Base-by-base conservation (phyloP, 352 stramenopile genomes). In the Pelagophyceae sp. region DNA sequence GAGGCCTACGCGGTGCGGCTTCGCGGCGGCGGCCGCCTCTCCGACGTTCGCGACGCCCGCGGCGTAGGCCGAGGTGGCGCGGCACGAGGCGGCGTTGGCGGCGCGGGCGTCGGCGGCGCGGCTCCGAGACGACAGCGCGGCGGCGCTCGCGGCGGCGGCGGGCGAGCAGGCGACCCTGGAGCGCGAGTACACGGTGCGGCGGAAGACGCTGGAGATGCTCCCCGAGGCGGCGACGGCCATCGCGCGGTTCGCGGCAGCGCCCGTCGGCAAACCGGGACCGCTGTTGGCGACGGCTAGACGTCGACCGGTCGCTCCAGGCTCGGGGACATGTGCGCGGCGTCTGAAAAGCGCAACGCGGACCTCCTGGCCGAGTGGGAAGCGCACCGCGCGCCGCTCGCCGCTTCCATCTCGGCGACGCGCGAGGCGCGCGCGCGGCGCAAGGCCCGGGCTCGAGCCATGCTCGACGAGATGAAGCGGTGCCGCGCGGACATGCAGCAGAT, bases 211-310 rank as follows among this genome's bases (percentile, higher is more conserved):
- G 15, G 54, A 63, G 15, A 63, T 63, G 54, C 54, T 63, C 2
- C 54, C 54, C 54, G 54, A 63, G 15, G 6, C 54, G 15, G 54
- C 6, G 54, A n/a, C 15, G 2, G 15, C 15, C 11, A 63, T 63
- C 54, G 45, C 25, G 83, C 92, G 70, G 65, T 90, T 20, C 75
- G 93, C 27, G 77, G 79, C 5, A 87, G 93, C 77, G 78, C 94
- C 11, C 85, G 88, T 6, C 81, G 93, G 23, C 45, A 54, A 23
- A 23, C 11, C 23, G 11, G 11, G 45, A 54, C 23, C 11, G 11
- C 11, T 54, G 11, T 11, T 23, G 45, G 23, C 45, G 45, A 54
- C 23, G 11, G 45, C 45, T 11, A 11, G 45, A 54, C 23, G 11
- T 23, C 23, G 45, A 54, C 75, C 72, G 65, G 15, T 85, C 91